These are phyloP conservation scores for Turnera subulata DNA, from an alignment of 345 rosid species.

Conservation along the genomic window DNA sequence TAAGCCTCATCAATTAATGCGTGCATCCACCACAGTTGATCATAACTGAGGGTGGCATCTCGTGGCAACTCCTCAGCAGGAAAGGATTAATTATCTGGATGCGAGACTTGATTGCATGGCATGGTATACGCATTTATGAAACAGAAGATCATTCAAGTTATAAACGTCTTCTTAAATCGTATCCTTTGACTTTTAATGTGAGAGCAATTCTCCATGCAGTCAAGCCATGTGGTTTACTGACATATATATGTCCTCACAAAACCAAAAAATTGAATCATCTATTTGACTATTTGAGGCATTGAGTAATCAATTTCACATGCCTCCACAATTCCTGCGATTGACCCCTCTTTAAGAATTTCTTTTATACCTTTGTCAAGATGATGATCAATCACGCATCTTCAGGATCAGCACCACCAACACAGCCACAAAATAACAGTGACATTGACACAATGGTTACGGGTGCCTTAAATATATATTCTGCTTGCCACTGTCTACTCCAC, in stretches of 20 bases:
- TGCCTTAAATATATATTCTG: background rate
- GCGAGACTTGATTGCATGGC: too few relatives aligned
- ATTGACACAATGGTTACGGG: slow-evolving; percentile 1
- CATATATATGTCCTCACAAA: too few relatives aligned
- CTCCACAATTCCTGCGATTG: background rate
- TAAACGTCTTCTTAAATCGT: too few relatives aligned
- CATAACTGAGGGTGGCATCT: too few relatives aligned
- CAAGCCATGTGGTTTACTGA: background rate
- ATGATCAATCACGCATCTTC: background rate
- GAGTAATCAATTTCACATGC: background rate
- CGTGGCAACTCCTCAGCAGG: too few relatives aligned
- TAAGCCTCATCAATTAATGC: too few relatives aligned
- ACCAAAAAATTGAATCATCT: background rate
- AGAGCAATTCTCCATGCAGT: background rate
- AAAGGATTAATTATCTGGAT: too few relatives aligned
- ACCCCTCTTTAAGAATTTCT: background rate
- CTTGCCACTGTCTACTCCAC: too few relatives aligned
- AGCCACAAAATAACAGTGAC: background rate
- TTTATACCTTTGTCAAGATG: background rate
- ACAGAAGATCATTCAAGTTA: too few relatives aligned
- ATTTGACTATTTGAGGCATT: slow-evolving; percentile 5
- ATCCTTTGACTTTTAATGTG: slow-evolving; percentile 2
- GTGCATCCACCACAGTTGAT: too few relatives aligned
- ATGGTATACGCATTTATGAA: too few relatives aligned
- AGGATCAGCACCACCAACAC: background rate